Conservation (phyloP, 805 yeast genomes). For the Metschnikowia santaceciliae region DNA sequence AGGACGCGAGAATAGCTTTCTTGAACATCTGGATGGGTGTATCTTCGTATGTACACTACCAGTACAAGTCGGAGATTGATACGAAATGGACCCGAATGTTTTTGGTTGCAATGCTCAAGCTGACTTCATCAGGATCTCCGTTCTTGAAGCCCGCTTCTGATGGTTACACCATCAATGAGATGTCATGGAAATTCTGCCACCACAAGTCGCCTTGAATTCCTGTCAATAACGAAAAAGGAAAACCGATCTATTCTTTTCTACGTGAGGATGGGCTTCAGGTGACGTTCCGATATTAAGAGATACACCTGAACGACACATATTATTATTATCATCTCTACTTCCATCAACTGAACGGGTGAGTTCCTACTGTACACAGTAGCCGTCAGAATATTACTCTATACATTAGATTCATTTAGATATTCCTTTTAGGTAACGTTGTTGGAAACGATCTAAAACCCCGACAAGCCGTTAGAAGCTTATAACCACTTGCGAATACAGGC, state of each 20-base stretch:
- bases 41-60: constrained; percentile 36
- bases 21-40: constrained; percentile 34
- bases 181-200: constrained; percentile 41
- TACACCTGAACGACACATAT: too few species aligned
- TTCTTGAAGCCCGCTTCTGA: constrained; percentile 5
- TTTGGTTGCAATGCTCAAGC: constrained; percentile 24
- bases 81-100: constrained; percentile 26
- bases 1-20: constrained; percentile 1
- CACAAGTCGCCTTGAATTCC: constrained; percentile 36
- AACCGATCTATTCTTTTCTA: constrained; percentile 29
- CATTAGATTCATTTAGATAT: too few species aligned
- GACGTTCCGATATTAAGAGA: constrained; percentile 31
- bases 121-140: constrained; percentile 17
- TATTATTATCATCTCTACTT: too few species aligned
- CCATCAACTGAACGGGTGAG: too few species aligned
- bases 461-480: too few species aligned
- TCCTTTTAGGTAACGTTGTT: too few species aligned
- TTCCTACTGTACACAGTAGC: too few species aligned
- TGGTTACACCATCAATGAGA: constrained; percentile 26
- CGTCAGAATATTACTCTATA: too few species aligned
- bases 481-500: too few species aligned
- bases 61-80: constrained; percentile 25
- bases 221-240: constrained; percentile 4
- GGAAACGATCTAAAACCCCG: too few species aligned
- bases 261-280: constrained; percentile 13